These are phyloP conservation scores for Hyaloperonospora arabidopsidis DNA, from an alignment of 352 stramenopile species.

Conservation along the genomic window DNA sequence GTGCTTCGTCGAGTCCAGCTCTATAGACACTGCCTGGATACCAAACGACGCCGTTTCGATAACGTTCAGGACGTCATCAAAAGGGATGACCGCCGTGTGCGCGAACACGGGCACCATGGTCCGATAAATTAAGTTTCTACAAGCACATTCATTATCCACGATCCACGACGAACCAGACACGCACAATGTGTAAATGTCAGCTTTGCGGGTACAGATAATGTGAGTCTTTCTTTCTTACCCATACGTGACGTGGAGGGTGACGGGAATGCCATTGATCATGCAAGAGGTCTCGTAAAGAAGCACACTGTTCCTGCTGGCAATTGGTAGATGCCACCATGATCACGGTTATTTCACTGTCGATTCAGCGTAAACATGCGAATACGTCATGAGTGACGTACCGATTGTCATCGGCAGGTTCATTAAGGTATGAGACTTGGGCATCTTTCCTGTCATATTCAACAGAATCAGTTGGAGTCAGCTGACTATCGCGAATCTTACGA, in stretches of 20 bases:
- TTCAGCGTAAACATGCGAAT: background rate
- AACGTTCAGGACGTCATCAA: constrained; percentile 49
- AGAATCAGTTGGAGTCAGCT: constrained; percentile 10
- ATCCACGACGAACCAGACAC: background rate
- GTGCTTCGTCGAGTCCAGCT: constrained; percentile 37
- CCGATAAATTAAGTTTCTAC: constrained; percentile 58
- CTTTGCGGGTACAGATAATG: background rate
- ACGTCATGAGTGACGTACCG: constrained; percentile 17
- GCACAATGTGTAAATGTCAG: background rate
- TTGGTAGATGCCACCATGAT: background rate
- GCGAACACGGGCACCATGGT: constrained; percentile 72
- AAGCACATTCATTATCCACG: too few relatives aligned
- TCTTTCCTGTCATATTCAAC: constrained; percentile 25
- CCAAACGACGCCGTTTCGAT: constrained; percentile 50
- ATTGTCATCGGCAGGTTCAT: constrained; percentile 23
- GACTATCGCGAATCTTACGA: background rate
- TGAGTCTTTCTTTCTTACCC: constrained; percentile 27
- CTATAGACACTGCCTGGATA: constrained; percentile 53
- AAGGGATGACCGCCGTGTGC: constrained; percentile 52
- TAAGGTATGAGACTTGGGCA: constrained; percentile 42
- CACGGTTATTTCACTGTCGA: constrained; percentile 1
- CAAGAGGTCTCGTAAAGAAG: constrained; percentile 75
- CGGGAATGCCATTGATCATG: constrained; percentile 62
- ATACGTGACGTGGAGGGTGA: constrained; percentile 68
- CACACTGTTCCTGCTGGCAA: constrained; percentile 44